These are phyloP conservation scores for Entonaema liquescens DNA, from an alignment of 495 filamentous ascomycete species.

Conservation along the genomic window DNA sequence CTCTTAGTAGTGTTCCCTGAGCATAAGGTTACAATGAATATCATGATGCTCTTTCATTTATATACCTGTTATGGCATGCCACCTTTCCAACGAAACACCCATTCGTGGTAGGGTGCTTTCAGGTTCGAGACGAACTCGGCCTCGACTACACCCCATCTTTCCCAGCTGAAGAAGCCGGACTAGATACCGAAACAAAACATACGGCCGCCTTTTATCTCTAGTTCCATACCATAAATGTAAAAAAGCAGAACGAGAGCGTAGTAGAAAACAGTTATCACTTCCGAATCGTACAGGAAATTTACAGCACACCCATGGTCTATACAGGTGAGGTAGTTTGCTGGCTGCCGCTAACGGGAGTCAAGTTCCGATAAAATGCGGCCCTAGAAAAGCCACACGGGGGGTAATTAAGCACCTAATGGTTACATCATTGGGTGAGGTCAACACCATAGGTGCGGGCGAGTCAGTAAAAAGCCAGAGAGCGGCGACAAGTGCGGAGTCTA, in stretches of 20 bases:
- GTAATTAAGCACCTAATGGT: conserved; percentile 3
- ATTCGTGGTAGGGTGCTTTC: not conserved
- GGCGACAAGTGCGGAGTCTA: too few species aligned
- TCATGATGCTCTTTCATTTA: not conserved
- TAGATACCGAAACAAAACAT: conserved; percentile 8
- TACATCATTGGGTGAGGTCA: not conserved
- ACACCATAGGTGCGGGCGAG: too few species aligned
- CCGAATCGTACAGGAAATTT: not conserved
- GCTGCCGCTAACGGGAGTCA: conserved; percentile 27
- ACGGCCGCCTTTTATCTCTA: not conserved
- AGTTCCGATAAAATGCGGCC: conserved; percentile 21
- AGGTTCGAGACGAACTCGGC: not conserved
- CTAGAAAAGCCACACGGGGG: conserved; percentile 10
- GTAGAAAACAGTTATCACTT: conserved; percentile 1
- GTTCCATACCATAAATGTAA: conserved; percentile 10
- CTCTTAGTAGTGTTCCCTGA: not conserved
- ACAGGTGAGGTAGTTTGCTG: not conserved
- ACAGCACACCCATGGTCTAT: conserved; percentile 1
- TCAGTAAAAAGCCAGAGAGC: too few species aligned
- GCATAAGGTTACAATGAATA: not conserved
- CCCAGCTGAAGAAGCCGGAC: conserved; percentile 9
- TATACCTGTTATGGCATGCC: not conserved
- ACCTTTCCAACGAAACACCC: not conserved
- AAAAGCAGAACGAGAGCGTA: conserved; percentile 9
- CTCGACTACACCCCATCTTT: not conserved